Base-by-base conservation (phyloP, 257 asterid species). In the Nicotiana otophora region DNA sequence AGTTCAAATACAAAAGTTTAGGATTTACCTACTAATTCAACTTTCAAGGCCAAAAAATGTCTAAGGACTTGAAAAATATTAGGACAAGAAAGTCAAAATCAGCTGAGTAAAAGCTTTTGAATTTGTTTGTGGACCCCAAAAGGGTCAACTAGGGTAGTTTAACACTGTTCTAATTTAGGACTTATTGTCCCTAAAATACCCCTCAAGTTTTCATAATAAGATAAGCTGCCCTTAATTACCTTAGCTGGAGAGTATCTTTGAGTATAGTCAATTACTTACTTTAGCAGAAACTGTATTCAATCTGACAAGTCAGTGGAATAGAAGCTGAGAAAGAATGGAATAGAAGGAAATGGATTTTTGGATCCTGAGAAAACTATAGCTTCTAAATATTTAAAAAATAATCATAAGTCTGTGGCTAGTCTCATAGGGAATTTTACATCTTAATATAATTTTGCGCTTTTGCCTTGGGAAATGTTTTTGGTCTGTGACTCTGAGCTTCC, bases 281-380 rank as follows among this genome's bases (percentile, higher is more conserved):
- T 75, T 15, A 31, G 81, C 55, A 64, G 39, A 78, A 69, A 28
- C 62, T 53, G 48, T 85, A 84, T 85, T 84, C 80, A 88, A 89
- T 81, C 98, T 92, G 99, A 92, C 99, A 92, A 87, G 93, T 93
- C 97, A 93, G 98, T 95, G 92, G 98, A 92, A 95, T 93, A 92
- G 98, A 93, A 95, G 91, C 89, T 87, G 65, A 85, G 80, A 86
- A 83, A 90, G 98, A 93, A 95, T 93, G 97, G 98, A 95, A 95
- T 92, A 89, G 95, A 92, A 91, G 80, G 64, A 75, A 88, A 77
- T 84, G 93, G 92, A 89, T 90, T 92, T 91, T 93, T 61, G 97
- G 98, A 93, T 95, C 97, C 92, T 92, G 90, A 89, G 91, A 91
- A 55, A 86, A 89, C 89, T 89, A 90, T 90, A 87, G 87, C 88